These are phyloP conservation scores for Penicillium oxalicum DNA, from an alignment of 2,329 filamentous ascomycete genomes.

Conservation along the genomic window DNA sequence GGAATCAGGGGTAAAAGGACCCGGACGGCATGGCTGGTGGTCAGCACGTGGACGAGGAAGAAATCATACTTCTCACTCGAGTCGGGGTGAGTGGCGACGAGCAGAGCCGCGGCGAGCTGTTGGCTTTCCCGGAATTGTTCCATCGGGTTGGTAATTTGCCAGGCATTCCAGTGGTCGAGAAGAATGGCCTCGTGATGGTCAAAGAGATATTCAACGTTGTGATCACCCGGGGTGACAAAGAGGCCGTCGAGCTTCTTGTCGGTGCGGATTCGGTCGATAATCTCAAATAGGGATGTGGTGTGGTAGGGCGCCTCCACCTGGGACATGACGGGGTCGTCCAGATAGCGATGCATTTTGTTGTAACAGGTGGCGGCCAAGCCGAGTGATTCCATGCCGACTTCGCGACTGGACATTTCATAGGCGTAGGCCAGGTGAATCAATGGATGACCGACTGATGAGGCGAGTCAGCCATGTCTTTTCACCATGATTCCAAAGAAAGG, in stretches of 20 bases:
- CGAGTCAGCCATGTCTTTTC: too few relatives aligned
- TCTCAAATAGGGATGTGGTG: conserved; percentile 59
- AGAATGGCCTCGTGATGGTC: conserved; percentile 62
- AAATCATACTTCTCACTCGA: conserved; percentile 64
- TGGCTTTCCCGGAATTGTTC: conserved; percentile 69
- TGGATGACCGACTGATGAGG: conserved; percentile 67
- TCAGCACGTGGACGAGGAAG: conserved; percentile 74
- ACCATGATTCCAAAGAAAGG: too few relatives aligned
- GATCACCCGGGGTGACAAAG: conserved; percentile 52
- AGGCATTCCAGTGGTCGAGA: conserved; percentile 87
- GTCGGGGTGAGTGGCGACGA: conserved; percentile 31
- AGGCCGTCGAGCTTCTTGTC: conserved; percentile 67
- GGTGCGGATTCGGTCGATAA: conserved; percentile 61
- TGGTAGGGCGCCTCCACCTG: conserved; percentile 53
- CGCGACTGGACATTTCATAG: conserved; percentile 77
- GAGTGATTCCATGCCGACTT: conserved; percentile 83
- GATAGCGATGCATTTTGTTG: conserved; percentile 51
- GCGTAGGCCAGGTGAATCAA: conserved; percentile 95
- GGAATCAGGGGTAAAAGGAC: conserved; percentile 75
- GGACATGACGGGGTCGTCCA: conserved; percentile 69
- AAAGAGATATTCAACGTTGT: conserved; percentile 65
- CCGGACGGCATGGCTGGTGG: conserved; percentile 81
- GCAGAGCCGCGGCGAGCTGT: conserved; percentile 45
- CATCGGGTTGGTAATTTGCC: conserved; percentile 65
- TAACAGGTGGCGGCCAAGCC: conserved; percentile 60